Evolutionary conservation across 78 protist genomes (phyloP), one percentile per base, ranked within the genome.

Genomic region (Dictyostelium firmibasis): DNA sequence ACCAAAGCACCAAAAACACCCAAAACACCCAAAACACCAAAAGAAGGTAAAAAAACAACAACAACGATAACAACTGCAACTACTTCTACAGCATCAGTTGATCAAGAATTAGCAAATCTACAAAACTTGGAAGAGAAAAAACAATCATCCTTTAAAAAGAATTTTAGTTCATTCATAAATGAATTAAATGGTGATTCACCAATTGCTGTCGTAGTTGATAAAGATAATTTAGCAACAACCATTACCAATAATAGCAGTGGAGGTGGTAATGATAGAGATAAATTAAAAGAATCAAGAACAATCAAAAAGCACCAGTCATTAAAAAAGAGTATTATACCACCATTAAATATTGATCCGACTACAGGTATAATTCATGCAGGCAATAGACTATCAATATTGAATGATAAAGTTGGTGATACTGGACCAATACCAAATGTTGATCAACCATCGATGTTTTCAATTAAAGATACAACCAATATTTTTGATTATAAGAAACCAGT

Each of bases 391-490:
- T 77, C 83, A 3, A 77, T 77, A 77, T 41, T 43, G 20, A n/a
- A n/a, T 77, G n/a, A 41, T 43, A 77, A 43, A 20, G 33, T 41
- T 31, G 83, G 50, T 3, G 83, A 77, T 43, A 77, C 64, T 20
- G 60, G 83, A 14, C 50, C 83, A 77, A 77, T 77, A 23, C 50
- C 50, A 41, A 77, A 43, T 77, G 31, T 77, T 31, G 64, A 77
- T 23, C 83, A 77, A 77, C 60, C 83, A 38, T 57, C 86, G 6
- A 50, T 82, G 41, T 82, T 60, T 67, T 62, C 94, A 44, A 76
- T 89, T 4, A 44, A 89, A 43, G 29, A 60, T 31, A 38, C 83
- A 2, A 43, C 82, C 27, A 89, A 89, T 89, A 89, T 89, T 38
- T 89, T 89, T 29, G 20, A 81, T 11, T 78, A 72, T 43, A 62